These are phyloP conservation scores for Dothistroma pini DNA, from an alignment of 2,329 filamentous ascomycete genomes.

Conservation along the genomic window DNA sequence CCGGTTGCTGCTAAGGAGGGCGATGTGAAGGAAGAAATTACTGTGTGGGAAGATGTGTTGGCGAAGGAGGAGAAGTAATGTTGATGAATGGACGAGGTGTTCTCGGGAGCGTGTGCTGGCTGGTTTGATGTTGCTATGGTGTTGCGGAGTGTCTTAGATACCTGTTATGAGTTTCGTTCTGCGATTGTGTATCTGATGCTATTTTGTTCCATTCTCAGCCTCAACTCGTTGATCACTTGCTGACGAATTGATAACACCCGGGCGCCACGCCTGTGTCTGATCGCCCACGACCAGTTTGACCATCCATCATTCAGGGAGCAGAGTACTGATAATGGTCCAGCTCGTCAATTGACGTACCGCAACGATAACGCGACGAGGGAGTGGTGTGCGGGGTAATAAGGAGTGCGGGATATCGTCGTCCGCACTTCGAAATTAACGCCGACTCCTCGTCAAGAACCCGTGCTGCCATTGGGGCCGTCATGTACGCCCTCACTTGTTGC, in stretches of 20 bases:
- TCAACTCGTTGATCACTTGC: neutral
- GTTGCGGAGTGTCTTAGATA: conserved; percentile 3
- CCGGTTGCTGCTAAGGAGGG: conserved; percentile 12
- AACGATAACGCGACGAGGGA: neutral
- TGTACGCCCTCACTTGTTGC: neutral
- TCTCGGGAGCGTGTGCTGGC: neutral
- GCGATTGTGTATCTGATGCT: neutral
- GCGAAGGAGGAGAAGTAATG: conserved; percentile 1
- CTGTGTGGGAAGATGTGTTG: conserved; percentile 29
- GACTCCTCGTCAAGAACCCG: neutral
- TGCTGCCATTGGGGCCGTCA: neutral
- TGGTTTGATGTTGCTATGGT: neutral
- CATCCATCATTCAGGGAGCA: too few species aligned
- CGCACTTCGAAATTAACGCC: neutral
- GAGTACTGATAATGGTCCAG: too few species aligned
- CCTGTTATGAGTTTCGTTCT: neutral
- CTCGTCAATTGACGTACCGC: neutral
- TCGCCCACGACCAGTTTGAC: too few species aligned
- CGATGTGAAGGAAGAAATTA: conserved; percentile 25
- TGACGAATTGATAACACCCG: neutral
- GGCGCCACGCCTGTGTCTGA: neutral
- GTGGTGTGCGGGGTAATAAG: neutral
- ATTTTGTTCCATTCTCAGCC: neutral
- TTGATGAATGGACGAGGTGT: conserved; percentile 3
- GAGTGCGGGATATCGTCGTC: neutral